Percentiles rank a stretch among this genome's conserved stretches.
These are phyloP conservation scores for Neurospora sp. DNA, from an alignment of 2,329 filamentous ascomycete genomes.

Conservation along the genomic window DNA sequence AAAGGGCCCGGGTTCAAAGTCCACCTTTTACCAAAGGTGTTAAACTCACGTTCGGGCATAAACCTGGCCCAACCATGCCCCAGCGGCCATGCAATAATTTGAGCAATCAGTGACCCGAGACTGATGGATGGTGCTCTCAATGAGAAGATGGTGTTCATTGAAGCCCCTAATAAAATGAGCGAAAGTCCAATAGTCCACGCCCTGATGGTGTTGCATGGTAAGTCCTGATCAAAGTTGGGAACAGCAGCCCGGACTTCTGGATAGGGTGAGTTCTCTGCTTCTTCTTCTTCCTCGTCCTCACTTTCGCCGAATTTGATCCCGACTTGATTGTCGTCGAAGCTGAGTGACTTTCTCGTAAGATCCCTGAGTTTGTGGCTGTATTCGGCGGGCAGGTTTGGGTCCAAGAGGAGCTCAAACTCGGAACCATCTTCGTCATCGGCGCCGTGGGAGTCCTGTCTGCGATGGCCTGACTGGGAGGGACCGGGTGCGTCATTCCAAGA, in stretches of 20 bases:
- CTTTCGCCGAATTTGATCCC: slow-evolving; percentile 12
- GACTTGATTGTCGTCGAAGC: slow-evolving; percentile 9
- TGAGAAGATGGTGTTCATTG: slow-evolving; percentile 54
- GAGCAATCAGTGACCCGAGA: slow-evolving; percentile 50
- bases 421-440: slow-evolving; percentile 36
- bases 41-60: slow-evolving; percentile 40
- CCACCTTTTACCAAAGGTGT: slow-evolving; percentile 43
- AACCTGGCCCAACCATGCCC: slow-evolving; percentile 51
- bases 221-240: slow-evolving; percentile 52
- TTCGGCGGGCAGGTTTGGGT: slow-evolving; percentile 39
- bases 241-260: slow-evolving; percentile 57
- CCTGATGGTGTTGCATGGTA: slow-evolving; percentile 57
- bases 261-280: slow-evolving; percentile 52
- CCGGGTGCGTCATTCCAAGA: not conserved
- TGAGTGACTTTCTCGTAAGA: slow-evolving; percentile 18
- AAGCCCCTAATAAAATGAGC: slow-evolving; percentile 47
- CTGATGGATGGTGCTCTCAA: slow-evolving; percentile 52
- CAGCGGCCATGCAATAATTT: slow-evolving; percentile 55
- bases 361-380: slow-evolving; percentile 24
- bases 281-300: slow-evolving; percentile 26
- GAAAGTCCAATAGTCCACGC: slow-evolving; percentile 54
- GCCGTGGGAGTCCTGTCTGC: slow-evolving; percentile 18
- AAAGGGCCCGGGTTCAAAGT: slow-evolving; percentile 59
- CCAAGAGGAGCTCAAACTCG: slow-evolving; percentile 47
- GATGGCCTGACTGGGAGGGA: not conserved